phyloP scores from a whole-genome alignment of 768 basidiomycete genomes.

The Chalciporus piperatus region DNA sequence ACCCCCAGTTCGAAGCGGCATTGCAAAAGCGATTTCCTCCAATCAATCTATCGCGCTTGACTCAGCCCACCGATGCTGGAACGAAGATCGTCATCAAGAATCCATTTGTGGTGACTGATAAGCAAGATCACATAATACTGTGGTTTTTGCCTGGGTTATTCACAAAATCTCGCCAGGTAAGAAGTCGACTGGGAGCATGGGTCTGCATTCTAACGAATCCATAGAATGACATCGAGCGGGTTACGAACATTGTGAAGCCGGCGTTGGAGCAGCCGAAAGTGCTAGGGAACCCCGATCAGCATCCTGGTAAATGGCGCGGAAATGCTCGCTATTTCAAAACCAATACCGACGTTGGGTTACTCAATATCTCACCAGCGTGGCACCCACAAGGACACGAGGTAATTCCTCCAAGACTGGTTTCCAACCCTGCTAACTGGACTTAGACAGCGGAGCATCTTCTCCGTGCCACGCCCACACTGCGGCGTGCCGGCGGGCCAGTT shows the following conservation, averaged over 20 bases:
- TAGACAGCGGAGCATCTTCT: background rate
- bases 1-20: no score
- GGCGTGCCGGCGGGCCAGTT: background rate
- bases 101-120: background rate
- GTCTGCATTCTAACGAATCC: no score
- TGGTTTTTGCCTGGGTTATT: background rate
- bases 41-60: no score
- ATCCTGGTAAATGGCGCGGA: background rate
- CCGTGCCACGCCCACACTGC: background rate
- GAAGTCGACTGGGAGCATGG: background rate
- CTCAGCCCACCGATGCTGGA: no score
- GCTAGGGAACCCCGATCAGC: background rate
- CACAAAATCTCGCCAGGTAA: background rate
- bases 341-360: background rate
- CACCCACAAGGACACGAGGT: background rate
- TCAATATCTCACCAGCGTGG: background rate
- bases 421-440: no score
- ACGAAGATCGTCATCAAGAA: background rate
- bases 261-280: background rate
- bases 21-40: no score
- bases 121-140: background rate
- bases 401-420: background rate
- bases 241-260: background rate
- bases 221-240: background rate
- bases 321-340: background rate